Evolutionary conservation across 331 rosid species (phyloP).

Genomic region (Telfairia occidentalis): DNA sequence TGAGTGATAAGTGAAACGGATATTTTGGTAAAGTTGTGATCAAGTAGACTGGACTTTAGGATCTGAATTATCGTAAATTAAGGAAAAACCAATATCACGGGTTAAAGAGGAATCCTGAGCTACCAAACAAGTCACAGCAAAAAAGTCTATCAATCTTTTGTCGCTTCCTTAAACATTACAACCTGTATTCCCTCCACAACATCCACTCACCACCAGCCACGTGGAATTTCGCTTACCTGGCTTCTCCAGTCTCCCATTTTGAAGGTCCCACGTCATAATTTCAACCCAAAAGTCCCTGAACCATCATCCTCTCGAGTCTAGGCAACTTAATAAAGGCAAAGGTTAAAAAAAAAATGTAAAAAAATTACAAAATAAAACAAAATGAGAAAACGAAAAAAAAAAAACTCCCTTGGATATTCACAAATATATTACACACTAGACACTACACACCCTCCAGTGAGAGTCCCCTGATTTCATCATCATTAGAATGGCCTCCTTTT

Average conservation of each 20-base stretch:
- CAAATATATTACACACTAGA: background rate
- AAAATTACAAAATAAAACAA: background rate
- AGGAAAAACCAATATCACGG: slow-evolving; percentile 47
- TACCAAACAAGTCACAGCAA: slow-evolving; percentile 28
- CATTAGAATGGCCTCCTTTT: slow-evolving; percentile 56
- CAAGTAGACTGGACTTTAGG: background rate
- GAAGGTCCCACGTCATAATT: slow-evolving; percentile 12
- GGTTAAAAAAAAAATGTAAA: background rate
- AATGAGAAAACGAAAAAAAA: background rate
- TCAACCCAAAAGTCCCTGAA: background rate
- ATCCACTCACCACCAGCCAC: slow-evolving; percentile 20
- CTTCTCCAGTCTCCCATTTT: background rate
- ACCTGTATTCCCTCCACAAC: slow-evolving; percentile 23
- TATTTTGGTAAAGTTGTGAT: background rate
- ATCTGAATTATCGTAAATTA: slow-evolving; percentile 27
- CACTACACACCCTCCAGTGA: slow-evolving; percentile 12
- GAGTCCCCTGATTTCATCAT: slow-evolving; percentile 25
- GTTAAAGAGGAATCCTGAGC: slow-evolving; percentile 17
- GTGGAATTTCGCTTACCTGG: background rate
- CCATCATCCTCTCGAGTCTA: background rate
- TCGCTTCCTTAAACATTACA: slow-evolving; percentile 32
- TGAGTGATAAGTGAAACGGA: background rate
- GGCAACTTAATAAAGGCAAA: background rate
- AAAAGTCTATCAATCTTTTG: slow-evolving; percentile 31
- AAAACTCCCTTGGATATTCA: background rate